These are phyloP conservation scores for Bertia moriformis DNA, from an alignment of 2,329 filamentous ascomycete genomes.

Conservation along the genomic window DNA sequence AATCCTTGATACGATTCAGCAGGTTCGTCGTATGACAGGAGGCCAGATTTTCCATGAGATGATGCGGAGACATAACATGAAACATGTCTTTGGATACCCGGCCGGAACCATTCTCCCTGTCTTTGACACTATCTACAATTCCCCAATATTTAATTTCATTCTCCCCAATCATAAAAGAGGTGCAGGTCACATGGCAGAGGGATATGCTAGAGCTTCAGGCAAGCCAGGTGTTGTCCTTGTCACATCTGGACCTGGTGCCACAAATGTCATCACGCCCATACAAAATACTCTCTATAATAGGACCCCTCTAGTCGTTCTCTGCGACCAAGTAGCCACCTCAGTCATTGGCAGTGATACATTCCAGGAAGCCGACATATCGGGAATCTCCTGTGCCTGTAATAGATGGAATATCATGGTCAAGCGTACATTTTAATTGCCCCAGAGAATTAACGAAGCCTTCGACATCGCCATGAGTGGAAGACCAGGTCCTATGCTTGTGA, in stretches of 20 bases:
- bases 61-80: conserved; percentile 86
- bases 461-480: conserved; percentile 92
- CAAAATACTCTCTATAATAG: conserved; percentile 92
- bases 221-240: conserved; percentile 92
- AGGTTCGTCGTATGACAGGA: conserved; percentile 84
- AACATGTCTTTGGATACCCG: conserved; percentile 93
- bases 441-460: conserved; percentile 92
- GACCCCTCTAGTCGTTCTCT: conserved; percentile 90
- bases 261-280: conserved; percentile 91
- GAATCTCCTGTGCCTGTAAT: conserved; percentile 86
- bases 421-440: conserved; percentile 80
- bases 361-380: conserved; percentile 88
- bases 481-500: conserved; percentile 86
- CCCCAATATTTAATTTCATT: conserved; percentile 88
- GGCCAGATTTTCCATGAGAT: conserved; percentile 98
- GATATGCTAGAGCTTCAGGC: conserved; percentile 84
- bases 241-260: conserved; percentile 89
- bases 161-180: conserved; percentile 93
- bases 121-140: conserved; percentile 98
- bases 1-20: conserved; percentile 1
- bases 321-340: conserved; percentile 76
- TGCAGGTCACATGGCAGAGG: conserved; percentile 95
- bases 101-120: conserved; percentile 93
- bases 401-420: conserved; percentile 99
- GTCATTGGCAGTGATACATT: conserved; percentile 92